A percentile compares a stretch with the other conserved stretches of the same genome.
Evolutionary conservation across 495 filamentous ascomycete genomes (phyloP).

Genomic region (Talaromyces ruber): DNA sequence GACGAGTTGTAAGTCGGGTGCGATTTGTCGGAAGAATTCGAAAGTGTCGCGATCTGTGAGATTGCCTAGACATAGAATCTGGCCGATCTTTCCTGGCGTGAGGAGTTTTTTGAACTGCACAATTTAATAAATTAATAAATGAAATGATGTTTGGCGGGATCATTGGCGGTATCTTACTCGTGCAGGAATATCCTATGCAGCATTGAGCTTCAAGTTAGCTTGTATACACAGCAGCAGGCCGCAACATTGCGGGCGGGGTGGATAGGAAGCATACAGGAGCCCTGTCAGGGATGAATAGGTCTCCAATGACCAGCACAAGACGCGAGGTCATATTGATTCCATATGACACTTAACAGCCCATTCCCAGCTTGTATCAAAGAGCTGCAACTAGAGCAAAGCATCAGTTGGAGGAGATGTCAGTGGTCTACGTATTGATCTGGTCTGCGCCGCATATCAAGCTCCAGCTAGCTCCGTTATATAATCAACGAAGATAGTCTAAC

Average conservation of each 20-base stretch:
- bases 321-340: slow-evolving; percentile 60
- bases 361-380: slow-evolving; percentile 12
- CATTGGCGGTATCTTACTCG: slow-evolving; percentile 49
- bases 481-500: neutral
- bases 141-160: neutral
- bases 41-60: slow-evolving; percentile 90
- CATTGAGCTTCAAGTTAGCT: slow-evolving; percentile 15
- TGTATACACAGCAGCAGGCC: neutral
- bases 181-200: slow-evolving; percentile 69
- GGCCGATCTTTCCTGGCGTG: slow-evolving; percentile 93
- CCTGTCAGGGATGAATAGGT: slow-evolving; percentile 95
- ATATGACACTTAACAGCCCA: slow-evolving; percentile 19
- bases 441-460: neutral
- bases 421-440: neutral
- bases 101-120: slow-evolving; percentile 94
- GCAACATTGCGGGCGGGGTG: slow-evolving; percentile 2
- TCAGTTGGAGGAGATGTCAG: neutral
- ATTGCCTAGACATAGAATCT: slow-evolving; percentile 96
- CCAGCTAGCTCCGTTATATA: neutral
- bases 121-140: slow-evolving; percentile 1
- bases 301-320: slow-evolving; percentile 85
- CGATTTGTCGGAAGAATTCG: slow-evolving; percentile 85
- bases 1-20: slow-evolving; percentile 92
- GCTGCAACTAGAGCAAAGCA: neutral
- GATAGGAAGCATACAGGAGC: slow-evolving; percentile 53